These are phyloP conservation scores for Pyrenophora seminiperda DNA, from an alignment of 2,329 filamentous ascomycete genomes.

Conservation along the genomic window DNA sequence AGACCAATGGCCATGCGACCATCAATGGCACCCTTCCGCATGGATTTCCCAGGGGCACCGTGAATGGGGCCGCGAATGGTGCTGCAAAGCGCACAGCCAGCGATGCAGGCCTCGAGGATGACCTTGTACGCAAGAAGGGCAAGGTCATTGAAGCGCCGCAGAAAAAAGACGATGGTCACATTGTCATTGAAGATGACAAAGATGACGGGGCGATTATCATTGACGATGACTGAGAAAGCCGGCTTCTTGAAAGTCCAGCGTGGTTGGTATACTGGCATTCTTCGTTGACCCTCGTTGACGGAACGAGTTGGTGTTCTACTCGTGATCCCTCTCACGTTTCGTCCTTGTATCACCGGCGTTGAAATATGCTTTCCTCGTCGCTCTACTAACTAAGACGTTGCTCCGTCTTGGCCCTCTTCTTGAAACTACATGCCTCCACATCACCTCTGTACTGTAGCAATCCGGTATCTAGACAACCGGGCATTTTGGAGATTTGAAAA, in stretches of 20 bases:
- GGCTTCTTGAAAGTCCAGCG: neutral
- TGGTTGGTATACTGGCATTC: neutral
- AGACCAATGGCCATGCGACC: constrained; percentile 37
- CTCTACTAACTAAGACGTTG: neutral
- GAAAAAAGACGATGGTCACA: constrained; percentile 39
- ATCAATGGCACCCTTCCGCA: constrained; percentile 18
- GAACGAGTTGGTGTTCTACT: neutral
- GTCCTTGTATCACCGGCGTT: constrained; percentile 1
- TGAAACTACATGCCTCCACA: constrained; percentile 9
- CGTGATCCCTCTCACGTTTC: neutral
- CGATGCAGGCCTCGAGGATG: constrained; percentile 48
- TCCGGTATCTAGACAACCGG: constrained; percentile 11
- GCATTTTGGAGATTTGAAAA: constrained; percentile 14
- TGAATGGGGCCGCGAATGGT: constrained; percentile 36
- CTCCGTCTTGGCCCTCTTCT: too few species aligned
- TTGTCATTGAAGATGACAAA: constrained; percentile 43
- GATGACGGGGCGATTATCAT: constrained; percentile 46
- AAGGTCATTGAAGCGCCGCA: constrained; percentile 44
- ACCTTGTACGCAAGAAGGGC: constrained; percentile 46
- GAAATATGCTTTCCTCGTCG: neutral
- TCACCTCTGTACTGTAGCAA: constrained; percentile 18
- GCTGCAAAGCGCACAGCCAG: constrained; percentile 52
- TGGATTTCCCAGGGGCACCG: neutral
- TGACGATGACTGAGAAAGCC: constrained; percentile 34
- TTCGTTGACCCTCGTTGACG: neutral